Conservation (phyloP, 306 rosid species). For the Vigna nakashimae region DNA sequence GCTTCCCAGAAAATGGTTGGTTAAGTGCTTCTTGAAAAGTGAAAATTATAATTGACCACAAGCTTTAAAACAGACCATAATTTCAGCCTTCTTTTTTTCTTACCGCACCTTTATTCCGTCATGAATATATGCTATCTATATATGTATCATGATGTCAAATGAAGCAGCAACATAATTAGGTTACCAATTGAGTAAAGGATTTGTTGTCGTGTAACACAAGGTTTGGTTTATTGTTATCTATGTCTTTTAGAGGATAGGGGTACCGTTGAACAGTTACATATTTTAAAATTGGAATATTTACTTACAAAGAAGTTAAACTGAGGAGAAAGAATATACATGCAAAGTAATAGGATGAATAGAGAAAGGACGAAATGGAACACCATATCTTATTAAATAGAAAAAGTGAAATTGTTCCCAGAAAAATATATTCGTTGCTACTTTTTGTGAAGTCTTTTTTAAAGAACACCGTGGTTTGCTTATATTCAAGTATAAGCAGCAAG, state of each 20-base stretch:
- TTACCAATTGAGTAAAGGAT: conserved; percentile 23
- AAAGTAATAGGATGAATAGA: conserved; percentile 6
- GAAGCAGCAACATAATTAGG: conserved; percentile 11
- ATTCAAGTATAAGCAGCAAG: background rate
- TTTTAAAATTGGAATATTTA: background rate
- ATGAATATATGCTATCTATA: background rate
- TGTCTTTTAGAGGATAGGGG: conserved; percentile 17
- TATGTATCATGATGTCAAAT: background rate
- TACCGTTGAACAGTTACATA: background rate
- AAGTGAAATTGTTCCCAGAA: conserved; percentile 36
- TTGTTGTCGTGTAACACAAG: background rate
- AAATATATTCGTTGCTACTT: conserved; percentile 29
- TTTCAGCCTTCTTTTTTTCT: background rate
- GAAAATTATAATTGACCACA: conserved; percentile 20
- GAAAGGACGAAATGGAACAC: conserved; percentile 28
- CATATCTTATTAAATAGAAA: conserved; percentile 20
- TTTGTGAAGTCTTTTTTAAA: background rate
- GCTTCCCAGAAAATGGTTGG: conserved; percentile 22
- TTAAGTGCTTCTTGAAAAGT: conserved; percentile 8
- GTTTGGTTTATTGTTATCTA: background rate
- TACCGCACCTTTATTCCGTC: conserved; percentile 23
- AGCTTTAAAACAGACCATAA: background rate
- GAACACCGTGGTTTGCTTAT: background rate
- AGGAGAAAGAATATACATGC: conserved; percentile 50
- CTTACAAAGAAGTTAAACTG: background rate